Evolutionary conservation across 441 rosid genomes (phyloP), one percentile per base, ranked within the genome.

Genomic region (Oxalis stricta): DNA sequence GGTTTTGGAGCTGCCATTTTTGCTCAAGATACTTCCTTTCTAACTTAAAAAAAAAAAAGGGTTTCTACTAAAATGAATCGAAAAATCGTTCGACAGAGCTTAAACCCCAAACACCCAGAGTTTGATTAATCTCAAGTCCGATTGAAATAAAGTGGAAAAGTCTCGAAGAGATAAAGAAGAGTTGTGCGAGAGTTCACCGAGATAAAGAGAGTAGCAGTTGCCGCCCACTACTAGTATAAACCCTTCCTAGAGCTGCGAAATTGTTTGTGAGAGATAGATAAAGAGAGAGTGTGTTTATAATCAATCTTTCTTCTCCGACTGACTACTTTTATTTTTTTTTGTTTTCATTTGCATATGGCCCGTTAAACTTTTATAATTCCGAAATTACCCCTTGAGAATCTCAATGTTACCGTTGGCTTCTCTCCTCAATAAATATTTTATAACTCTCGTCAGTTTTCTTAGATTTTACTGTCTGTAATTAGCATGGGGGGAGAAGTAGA

Each of bases 1-100:
- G 81, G 86, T 55, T 87, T 92, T 17, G 84, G 82, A 63, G 86
- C 84, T 59, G 66, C 97, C 94, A 84, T 87, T 30, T 48, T 63
- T 48, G 42, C 18, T 30, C 38, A 30, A 18, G 8, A 2, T 45
- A 8, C 24, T 28, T 23, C 18, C 28, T 24, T 26, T 41, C 36
- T 20, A 16, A 40, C 34, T 41, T 30, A 41, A 41, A 44, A 56
- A 54, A 48, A 37, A 36, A 48, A 63, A 55, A 37, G 75, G 57
- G 58, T 40, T 44, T 54, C 39, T 20, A 50, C n/a, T 50, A 21
- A 54, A 59, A 49, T 45, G 65, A 70, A 41, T 54, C 60, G 44
- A 69, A 60, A 42, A 46, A 56, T 17, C 6, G 47, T 17, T 16
- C 19, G 44, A 35, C 16, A 5, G 15, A 24, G 35, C 23, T n/a